Conservation (phyloP, 441 rosid genomes). For the Hura crepitans region DNA sequence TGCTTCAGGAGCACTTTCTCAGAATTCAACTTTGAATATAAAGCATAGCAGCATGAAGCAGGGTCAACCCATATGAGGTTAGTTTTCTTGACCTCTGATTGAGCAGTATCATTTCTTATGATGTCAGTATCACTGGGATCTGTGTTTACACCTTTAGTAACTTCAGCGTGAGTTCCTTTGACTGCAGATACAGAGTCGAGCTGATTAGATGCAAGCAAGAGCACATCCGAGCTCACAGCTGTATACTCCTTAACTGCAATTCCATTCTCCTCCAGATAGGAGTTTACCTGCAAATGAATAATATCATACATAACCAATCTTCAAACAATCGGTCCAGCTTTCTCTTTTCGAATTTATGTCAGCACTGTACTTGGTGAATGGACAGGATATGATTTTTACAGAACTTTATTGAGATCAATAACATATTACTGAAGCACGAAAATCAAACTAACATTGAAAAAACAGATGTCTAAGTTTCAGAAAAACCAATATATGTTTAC, state of each 20-base stretch:
- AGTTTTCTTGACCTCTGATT: constrained; percentile 28
- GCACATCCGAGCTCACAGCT: constrained; percentile 63
- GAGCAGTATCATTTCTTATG: constrained; percentile 23
- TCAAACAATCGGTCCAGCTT: not conserved
- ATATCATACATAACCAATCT: constrained; percentile 2
- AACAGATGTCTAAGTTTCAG: not conserved
- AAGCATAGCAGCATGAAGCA: constrained; percentile 80
- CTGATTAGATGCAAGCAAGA: constrained; percentile 54
- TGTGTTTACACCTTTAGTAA: constrained; percentile 21
- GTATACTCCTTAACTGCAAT: constrained; percentile 67
- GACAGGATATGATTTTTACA: not conserved
- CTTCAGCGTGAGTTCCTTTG: constrained; percentile 19
- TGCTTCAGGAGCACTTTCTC: constrained; percentile 65
- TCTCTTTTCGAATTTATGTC: not conserved
- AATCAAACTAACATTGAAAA: not conserved
- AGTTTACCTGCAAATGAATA: constrained; percentile 41
- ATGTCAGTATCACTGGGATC: constrained; percentile 16
- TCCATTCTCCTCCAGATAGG: constrained; percentile 48
- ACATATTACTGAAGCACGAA: not conserved
- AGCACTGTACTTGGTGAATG: constrained; percentile 2
- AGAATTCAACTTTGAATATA: constrained; percentile 72
- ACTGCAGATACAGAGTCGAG: constrained; percentile 38
- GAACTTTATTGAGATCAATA: no score
- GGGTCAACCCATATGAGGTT: constrained; percentile 80
- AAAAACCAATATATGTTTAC: not conserved